Conservation (phyloP, 2,329 filamentous ascomycete species). For the Colletotrichum sp. region DNA sequence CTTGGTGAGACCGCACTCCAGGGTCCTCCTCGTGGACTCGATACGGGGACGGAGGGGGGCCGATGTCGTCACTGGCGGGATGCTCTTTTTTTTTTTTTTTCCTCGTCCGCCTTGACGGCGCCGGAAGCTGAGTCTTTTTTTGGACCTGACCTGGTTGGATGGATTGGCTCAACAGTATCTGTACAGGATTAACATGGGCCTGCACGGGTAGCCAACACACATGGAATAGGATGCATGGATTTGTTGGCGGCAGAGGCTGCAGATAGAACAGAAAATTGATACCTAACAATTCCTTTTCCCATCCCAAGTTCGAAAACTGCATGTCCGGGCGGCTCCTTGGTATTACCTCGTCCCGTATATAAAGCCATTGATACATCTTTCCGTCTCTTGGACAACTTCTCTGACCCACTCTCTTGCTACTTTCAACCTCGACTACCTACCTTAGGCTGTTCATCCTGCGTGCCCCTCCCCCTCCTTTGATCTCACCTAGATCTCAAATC, state of each 20-base stretch:
- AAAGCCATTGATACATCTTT: background rate
- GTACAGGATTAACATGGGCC: background rate
- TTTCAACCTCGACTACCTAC: background rate
- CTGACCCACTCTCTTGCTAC: background rate
- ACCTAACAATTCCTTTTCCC: background rate
- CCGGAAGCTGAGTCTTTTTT: background rate
- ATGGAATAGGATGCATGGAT: background rate
- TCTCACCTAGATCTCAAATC: background rate
- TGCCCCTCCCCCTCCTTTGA: slow-evolving; percentile 13
- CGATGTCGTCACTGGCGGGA: background rate
- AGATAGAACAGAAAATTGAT: background rate
- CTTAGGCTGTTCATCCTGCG: background rate
- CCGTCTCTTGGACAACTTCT: background rate
- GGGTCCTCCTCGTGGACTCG: slow-evolving; percentile 1
- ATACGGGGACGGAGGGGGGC: background rate
- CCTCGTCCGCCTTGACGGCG: background rate
- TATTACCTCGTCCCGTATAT: background rate
- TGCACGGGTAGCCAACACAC: background rate
- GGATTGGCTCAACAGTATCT: background rate
- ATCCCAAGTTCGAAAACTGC: background rate
- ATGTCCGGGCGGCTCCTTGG: slow-evolving; percentile 1
- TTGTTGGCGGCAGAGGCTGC: background rate
- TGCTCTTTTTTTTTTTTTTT: background rate
- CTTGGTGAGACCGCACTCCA: background rate
- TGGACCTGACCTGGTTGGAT: background rate